These are phyloP conservation scores for Phytophthora lateralis DNA, from an alignment of 352 stramenopile genomes.

Conservation along the genomic window DNA sequence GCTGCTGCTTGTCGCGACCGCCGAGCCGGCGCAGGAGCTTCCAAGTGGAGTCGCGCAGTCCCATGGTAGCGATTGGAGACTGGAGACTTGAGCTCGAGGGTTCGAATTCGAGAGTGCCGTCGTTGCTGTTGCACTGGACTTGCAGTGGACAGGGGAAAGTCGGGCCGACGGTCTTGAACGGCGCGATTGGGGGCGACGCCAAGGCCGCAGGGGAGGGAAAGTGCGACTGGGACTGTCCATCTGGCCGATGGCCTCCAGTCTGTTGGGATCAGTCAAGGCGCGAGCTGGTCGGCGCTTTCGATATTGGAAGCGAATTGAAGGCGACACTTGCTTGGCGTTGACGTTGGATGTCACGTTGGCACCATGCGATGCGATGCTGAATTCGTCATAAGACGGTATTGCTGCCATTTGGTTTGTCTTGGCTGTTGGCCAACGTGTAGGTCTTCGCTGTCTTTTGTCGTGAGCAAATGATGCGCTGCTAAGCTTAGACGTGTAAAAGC, in stretches of 20 bases:
- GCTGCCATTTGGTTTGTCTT: no score
- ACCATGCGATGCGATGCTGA: not conserved
- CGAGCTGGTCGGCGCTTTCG: slow-evolving; percentile 11
- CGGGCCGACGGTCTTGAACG: slow-evolving; percentile 7
- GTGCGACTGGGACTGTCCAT: slow-evolving; percentile 29
- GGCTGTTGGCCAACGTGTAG: not conserved
- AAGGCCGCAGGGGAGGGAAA: slow-evolving; percentile 30
- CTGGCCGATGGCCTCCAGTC: slow-evolving; percentile 22
- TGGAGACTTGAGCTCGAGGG: slow-evolving; percentile 7
- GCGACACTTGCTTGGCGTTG: no score
- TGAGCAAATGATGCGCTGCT: no score
- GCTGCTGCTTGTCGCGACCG: slow-evolving; percentile 51
- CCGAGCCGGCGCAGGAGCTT: slow-evolving; percentile 57
- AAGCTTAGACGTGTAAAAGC: no score
- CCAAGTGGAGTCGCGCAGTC: slow-evolving; percentile 47
- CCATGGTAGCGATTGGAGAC: slow-evolving; percentile 33
- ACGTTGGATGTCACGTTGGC: not conserved
- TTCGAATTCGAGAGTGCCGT: slow-evolving; percentile 11
- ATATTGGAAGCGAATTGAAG: slow-evolving; percentile 24
- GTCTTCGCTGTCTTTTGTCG: not conserved
- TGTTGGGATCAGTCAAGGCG: slow-evolving; percentile 22
- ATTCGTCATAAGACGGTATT: slow-evolving; percentile 13
- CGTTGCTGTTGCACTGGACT: slow-evolving; percentile 18
- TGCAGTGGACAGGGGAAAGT: slow-evolving; percentile 20
- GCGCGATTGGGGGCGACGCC: slow-evolving; percentile 3